Base-by-base conservation (phyloP, 2,329 filamentous ascomycete genomes). In the Pezicula carpinea region DNA sequence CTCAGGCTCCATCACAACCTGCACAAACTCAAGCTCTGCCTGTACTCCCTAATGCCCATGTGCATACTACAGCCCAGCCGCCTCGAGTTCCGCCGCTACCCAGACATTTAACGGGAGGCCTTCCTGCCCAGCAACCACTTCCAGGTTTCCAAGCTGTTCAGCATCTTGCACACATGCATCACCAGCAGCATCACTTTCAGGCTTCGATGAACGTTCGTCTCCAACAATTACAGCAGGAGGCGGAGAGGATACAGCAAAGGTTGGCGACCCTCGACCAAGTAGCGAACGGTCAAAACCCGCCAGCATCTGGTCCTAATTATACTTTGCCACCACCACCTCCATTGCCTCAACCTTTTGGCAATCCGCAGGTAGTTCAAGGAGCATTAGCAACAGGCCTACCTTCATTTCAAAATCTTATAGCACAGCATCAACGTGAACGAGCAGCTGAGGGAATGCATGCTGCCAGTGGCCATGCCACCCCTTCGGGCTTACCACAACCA, bases 351-450 rank as follows among this genome's bases (percentile, higher is more conserved):
- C 5, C 18, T 19, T 29, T 40, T 26, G 19, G 19, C 7, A 40
- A 40, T 26, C 38, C 38, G 14, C 38, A 40, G 19, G 22, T 23
- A 22, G 38, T 19, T n/a, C 38, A 40, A 15, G 22, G 38, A 22
- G 18, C 38, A 6, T 8, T 4, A 13, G 4, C 18, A 5, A 19
- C 22, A 10, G 38, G 38, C 10, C 17, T 40, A 6, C 38, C 38
- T 2, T 40, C 38, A 23, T 40, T 40, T 23, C 48, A 57, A 19
- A 54, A 52, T 43, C 29, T 57, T 10, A 55, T 58, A 43, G 66
- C 66, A 18, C 68, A 70, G 38, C 56, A 58, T 36, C 60, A 62
- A 46, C 50, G 49, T 43, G 53, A 23, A 23, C 56, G 56, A 43
- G 59, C 58, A 11, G 51, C 52, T 14, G 54, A 59, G 46, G 55